Evolutionary conservation across 83 land plant species (phyloP), one percentile per base, ranked within the genome.

Genomic region (Picea mariana): DNA sequence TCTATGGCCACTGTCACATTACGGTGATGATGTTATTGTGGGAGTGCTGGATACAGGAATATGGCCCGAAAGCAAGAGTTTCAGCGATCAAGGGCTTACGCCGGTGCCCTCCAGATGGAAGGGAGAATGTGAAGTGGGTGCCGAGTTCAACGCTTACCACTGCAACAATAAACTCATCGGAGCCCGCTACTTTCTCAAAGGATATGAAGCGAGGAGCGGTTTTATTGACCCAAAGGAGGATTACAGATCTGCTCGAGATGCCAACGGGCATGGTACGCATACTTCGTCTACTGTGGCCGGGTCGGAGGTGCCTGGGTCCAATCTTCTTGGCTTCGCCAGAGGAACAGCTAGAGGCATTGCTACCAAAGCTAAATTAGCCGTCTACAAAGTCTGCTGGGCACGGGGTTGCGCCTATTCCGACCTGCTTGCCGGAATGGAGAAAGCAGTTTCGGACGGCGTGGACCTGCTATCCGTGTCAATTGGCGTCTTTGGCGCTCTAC

Each of bases 301-400:
- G 13, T 16, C 64, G 5, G 63, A 17, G 7, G 79, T 78, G 5
- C 79, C n/a, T 27, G 42, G 42, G 2, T 4, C 38, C 26, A 58
- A 15, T 13, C 64, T 78, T 1, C 64, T 58, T 6, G 79, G 79
- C 20, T 78, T 58, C 63, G 79, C 79, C 42, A 5, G 18, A 15
- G 79, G 79, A 6, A 78, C 79, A 1, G 79, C 79, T 0, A 26
- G 63, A 26, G 79, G 79, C 20, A 78, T 78, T 61, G 79, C 79
- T 17, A 4, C 62, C 11, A 26, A 4, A 16, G 80, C 80, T 79
- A 84, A 84, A 52, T 18, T 90, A 11, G 92, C 92, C 9, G 65
- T 77, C 0, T 78, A 78, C 16, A 78, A 78, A 58, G 79, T 78
- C 20, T 78, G 79, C 64, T 78, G 79, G 79, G 40, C 79, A 1